These are phyloP conservation scores for Cystobasidium ongulense DNA, from an alignment of 768 basidiomycete genomes.

Conservation along the genomic window DNA sequence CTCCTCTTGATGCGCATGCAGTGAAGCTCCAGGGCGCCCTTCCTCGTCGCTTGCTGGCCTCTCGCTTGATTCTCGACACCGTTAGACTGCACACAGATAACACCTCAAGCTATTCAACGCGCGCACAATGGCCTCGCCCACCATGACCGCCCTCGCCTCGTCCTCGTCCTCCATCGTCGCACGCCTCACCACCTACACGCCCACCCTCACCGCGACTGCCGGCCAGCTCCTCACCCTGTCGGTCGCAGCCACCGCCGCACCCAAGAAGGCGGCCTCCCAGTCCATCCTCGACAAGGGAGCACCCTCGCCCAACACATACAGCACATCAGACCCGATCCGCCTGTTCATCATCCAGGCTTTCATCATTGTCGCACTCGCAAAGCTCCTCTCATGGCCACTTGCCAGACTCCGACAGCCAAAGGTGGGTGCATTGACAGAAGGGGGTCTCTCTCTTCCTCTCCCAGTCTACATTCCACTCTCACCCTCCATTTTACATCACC, in stretches of 20 bases:
- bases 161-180: not conserved
- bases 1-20: too few species aligned
- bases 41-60: too few species aligned
- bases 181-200: constrained; percentile 22
- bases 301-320: constrained; percentile 19
- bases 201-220: constrained; percentile 16
- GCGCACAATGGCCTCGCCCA: not conserved
- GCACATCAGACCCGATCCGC: constrained; percentile 35
- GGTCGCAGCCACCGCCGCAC: not conserved
- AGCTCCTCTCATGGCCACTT: constrained; percentile 61
- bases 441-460: too few species aligned
- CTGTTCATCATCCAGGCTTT: constrained; percentile 40
- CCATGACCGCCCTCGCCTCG: not conserved
- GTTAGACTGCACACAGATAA: not conserved
- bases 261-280: constrained; percentile 28
- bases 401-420: constrained; percentile 70
- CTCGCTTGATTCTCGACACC: too few species aligned
- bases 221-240: constrained; percentile 8
- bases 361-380: constrained; percentile 70
- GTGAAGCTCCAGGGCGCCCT: too few species aligned
- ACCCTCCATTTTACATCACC: too few species aligned
- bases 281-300: constrained; percentile 31
- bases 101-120: not conserved
- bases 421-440: too few species aligned
- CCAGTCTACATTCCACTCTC: too few species aligned